Conservation (phyloP, 352 stramenopile species). For the Plasmopara viticola region DNA sequence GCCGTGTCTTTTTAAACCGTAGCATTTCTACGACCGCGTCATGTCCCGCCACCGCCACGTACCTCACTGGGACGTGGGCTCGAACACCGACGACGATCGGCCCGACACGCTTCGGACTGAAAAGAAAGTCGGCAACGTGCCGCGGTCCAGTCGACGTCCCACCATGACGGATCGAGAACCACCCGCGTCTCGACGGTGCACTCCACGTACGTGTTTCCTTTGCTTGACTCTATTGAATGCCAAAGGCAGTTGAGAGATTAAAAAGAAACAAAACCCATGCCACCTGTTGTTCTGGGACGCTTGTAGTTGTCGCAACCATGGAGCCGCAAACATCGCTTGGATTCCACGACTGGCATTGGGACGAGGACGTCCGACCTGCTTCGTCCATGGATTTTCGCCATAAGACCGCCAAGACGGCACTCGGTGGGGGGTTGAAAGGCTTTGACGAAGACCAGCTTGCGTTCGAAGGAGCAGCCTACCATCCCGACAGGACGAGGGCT, state of each 20-base stretch:
- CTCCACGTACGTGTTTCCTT: constrained; percentile 8
- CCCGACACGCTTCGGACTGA: constrained; percentile 25
- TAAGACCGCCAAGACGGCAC: constrained; percentile 1
- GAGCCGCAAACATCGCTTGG: constrained; percentile 11
- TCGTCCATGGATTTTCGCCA: constrained; percentile 7
- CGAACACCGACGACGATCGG: constrained; percentile 8
- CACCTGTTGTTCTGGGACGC: neutral
- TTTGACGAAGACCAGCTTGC: constrained; percentile 10
- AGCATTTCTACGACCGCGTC: constrained; percentile 1
- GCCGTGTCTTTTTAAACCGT: neutral
- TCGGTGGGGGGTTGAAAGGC: neutral
- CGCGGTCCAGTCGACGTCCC: constrained; percentile 8
- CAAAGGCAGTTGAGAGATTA: neutral
- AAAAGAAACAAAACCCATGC: neutral
- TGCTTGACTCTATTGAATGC: neutral
- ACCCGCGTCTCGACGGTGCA: constrained; percentile 3
- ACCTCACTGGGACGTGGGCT: constrained; percentile 13
- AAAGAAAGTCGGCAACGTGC: constrained; percentile 24
- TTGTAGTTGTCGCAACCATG: constrained; percentile 8
- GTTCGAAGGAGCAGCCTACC: constrained; percentile 12
- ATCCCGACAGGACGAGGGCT: constrained; percentile 8
- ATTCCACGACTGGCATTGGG: constrained; percentile 23
- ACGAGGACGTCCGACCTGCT: constrained; percentile 1
- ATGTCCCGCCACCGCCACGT: constrained; percentile 7
- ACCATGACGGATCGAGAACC: constrained; percentile 7